A percentile compares a stretch with the other conserved stretches of the same genome.
Conservation (phyloP, 495 filamentous ascomycete species). For the Penicillium subrubescens region DNA sequence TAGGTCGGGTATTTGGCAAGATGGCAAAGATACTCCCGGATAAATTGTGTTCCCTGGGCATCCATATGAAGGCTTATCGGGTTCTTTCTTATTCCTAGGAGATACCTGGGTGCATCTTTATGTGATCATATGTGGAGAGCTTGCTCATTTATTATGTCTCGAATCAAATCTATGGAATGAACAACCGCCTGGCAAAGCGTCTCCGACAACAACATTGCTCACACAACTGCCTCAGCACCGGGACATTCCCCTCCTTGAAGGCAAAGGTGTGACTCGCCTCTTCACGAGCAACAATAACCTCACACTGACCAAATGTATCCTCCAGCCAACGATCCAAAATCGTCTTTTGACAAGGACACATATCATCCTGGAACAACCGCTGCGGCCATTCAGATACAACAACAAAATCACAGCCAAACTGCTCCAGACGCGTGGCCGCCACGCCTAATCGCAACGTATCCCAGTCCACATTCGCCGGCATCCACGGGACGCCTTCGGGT, state of each 20-base stretch:
- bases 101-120: too few relatives aligned
- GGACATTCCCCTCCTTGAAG: background rate
- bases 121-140: too few relatives aligned
- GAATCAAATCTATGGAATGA: background rate
- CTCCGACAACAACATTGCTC: background rate
- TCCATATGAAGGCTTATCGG: too few relatives aligned
- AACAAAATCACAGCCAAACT: background rate
- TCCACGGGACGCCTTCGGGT: background rate
- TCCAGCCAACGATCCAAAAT: background rate
- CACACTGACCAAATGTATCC: background rate
- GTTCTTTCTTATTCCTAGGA: too few relatives aligned
- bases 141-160: background rate
- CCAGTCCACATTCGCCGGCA: constrained; percentile 1
- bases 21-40: too few relatives aligned
- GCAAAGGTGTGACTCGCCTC: background rate
- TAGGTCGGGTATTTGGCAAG: too few relatives aligned
- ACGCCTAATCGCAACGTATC: constrained; percentile 1
- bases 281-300: constrained; percentile 1
- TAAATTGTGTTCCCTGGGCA: too few relatives aligned
- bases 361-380: background rate
- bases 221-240: background rate
- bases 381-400: constrained; percentile 4
- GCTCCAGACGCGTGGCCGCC: background rate
- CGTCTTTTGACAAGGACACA: background rate
- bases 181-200: background rate